Evolutionary conservation across 257 asterid genomes (phyloP).

Genomic region (Mentha longifolia): DNA sequence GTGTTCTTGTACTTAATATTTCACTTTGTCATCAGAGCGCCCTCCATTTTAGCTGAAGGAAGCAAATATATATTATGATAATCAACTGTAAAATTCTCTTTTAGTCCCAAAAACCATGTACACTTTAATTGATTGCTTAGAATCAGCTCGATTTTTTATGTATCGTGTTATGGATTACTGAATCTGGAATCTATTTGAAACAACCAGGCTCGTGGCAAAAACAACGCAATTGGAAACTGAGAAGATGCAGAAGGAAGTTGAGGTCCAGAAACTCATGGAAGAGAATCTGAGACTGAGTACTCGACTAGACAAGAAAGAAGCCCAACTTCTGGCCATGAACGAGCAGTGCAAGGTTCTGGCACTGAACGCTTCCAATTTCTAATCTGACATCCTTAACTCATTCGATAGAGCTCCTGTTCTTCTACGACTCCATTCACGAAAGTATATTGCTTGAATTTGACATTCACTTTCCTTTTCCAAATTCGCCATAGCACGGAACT

Average conservation of each 20-base stretch:
- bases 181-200: slow-evolving; percentile 32
- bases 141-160: background rate
- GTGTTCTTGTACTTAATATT: background rate
- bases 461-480: slow-evolving; percentile 15
- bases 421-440: slow-evolving; percentile 13
- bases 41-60: slow-evolving; percentile 9
- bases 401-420: slow-evolving; percentile 13
- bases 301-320: slow-evolving; percentile 93
- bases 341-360: slow-evolving; percentile 99
- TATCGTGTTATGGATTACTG: background rate
- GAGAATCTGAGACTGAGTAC: slow-evolving; percentile 76
- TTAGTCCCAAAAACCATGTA: no score
- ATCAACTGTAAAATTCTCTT: background rate
- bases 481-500: slow-evolving; percentile 20
- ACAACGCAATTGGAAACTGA: slow-evolving; percentile 85
- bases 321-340: slow-evolving; percentile 96
- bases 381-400: slow-evolving; percentile 32
- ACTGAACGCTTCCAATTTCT: slow-evolving; percentile 62
- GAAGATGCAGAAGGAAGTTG: slow-evolving; percentile 87
- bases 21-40: slow-evolving; percentile 4
- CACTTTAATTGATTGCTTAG: background rate
- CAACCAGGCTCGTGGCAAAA: slow-evolving; percentile 76
- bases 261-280: slow-evolving; percentile 92
- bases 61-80: background rate
- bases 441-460: slow-evolving; percentile 21